Evolutionary conservation across 352 stramenopile genomes (phyloP).

Genomic region (Globisporangium acanthophoron): DNA sequence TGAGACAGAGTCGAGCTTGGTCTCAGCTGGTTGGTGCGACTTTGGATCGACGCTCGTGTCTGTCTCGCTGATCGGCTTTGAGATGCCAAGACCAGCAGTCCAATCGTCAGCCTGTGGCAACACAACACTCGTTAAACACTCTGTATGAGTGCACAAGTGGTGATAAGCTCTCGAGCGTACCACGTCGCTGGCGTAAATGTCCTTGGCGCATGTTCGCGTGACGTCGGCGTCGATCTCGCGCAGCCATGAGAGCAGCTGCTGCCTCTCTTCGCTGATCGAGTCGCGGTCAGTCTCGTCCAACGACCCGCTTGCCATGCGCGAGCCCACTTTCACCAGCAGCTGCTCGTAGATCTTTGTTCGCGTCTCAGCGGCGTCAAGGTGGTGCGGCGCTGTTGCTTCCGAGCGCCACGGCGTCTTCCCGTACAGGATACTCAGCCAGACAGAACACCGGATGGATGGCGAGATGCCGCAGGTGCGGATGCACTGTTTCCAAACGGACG

Average conservation of each 20-base stretch:
- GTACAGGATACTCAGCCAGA: slow-evolving; percentile 70
- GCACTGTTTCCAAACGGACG: slow-evolving; percentile 71
- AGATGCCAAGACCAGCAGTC: neutral
- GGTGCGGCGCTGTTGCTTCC: slow-evolving; percentile 28
- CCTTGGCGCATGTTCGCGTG: slow-evolving; percentile 59
- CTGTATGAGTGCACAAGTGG: neutral
- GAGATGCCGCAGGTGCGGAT: slow-evolving; percentile 53
- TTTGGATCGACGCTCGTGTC: neutral
- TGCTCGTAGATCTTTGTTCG: slow-evolving; percentile 55
- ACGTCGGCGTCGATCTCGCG: slow-evolving; percentile 83
- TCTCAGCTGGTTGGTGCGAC: neutral
- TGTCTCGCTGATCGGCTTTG: neutral
- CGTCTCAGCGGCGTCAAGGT: slow-evolving; percentile 32
- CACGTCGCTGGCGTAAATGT: slow-evolving; percentile 33
- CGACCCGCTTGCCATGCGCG: slow-evolving; percentile 28
- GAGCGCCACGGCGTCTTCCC: slow-evolving; percentile 46
- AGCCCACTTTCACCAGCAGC: slow-evolving; percentile 52
- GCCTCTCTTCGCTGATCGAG: slow-evolving; percentile 32
- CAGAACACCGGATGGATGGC: slow-evolving; percentile 31
- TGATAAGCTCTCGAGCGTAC: slow-evolving; percentile 5
- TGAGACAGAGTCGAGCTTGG: neutral
- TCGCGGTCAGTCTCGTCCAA: neutral
- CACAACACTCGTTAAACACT: too few species aligned
- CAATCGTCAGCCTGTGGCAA: slow-evolving; percentile 11
- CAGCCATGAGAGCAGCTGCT: slow-evolving; percentile 61